These are phyloP conservation scores for Chaetoceros muelleri DNA, from an alignment of 108 stramenopile genomes.

Conservation along the genomic window DNA sequence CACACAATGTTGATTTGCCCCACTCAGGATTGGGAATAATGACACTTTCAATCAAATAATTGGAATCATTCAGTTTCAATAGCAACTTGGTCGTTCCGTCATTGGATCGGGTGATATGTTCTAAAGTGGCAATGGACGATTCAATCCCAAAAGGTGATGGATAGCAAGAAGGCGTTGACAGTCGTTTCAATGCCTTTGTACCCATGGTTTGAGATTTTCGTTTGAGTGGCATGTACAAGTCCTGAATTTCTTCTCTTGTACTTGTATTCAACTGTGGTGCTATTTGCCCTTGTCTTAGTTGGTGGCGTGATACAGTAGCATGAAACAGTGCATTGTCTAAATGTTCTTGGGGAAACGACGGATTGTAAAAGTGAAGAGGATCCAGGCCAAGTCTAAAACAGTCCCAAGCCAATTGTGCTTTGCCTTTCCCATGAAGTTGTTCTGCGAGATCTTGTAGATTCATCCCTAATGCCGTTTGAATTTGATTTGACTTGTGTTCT, in stretches of 20 bases:
- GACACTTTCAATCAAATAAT: slow-evolving; percentile 38
- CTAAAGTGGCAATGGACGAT: slow-evolving; percentile 19
- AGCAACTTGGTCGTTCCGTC: slow-evolving; percentile 64
- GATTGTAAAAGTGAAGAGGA: not conserved
- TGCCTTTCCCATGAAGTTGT: not conserved
- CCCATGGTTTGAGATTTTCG: not conserved
- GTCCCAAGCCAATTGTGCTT: not conserved
- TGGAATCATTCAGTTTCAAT: slow-evolving; percentile 20
- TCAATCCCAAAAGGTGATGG: slow-evolving; percentile 7
- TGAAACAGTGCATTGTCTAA: too few relatives aligned
- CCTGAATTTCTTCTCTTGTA: not conserved
- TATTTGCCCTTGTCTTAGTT: too few relatives aligned
- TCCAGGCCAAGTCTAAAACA: not conserved
- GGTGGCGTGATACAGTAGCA: too few relatives aligned
- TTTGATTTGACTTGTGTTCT: too few relatives aligned
- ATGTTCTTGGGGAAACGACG: not conserved
- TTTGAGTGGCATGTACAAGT: not conserved
- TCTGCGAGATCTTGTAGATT: not conserved
- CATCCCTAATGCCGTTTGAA: too few relatives aligned
- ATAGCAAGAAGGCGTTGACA: not conserved
- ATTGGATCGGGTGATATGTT: slow-evolving; percentile 16
- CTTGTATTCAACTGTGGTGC: too few relatives aligned
- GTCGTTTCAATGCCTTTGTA: not conserved
- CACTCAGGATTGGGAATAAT: slow-evolving; percentile 50
- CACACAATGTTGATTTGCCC: slow-evolving; percentile 47